phyloP scores from a whole-genome alignment of 768 basidiomycete genomes.

The Kwoniella shandongensis region DNA sequence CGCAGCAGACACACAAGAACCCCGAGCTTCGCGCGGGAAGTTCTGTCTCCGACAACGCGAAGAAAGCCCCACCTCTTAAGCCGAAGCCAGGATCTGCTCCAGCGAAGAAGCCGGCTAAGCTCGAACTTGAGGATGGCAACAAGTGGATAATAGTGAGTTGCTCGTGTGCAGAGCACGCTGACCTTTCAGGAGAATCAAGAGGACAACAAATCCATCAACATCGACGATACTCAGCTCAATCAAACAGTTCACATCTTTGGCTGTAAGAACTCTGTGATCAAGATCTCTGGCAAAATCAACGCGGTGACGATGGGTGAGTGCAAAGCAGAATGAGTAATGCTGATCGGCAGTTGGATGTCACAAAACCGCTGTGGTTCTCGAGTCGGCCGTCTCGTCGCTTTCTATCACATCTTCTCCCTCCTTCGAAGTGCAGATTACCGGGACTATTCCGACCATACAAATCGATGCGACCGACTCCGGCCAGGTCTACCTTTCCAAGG shows the following conservation, averaged over 20 bases:
- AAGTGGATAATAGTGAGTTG: conserved; percentile 84
- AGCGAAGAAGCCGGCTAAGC: conserved; percentile 84
- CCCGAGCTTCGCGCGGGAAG: conserved; percentile 69
- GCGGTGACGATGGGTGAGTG: conserved; percentile 80
- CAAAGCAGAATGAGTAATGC: neutral
- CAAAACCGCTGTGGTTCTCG: conserved; percentile 82
- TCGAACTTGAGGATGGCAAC: conserved; percentile 75
- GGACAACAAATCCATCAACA: conserved; percentile 64
- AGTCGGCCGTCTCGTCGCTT: conserved; percentile 88
- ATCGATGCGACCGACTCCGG: conserved; percentile 94
- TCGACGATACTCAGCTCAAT: conserved; percentile 73
- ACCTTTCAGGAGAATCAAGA: conserved; percentile 81
- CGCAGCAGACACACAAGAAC: conserved; percentile 99
- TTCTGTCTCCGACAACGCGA: conserved; percentile 56
- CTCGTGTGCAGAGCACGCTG: conserved; percentile 15
- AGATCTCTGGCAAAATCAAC: conserved; percentile 91
- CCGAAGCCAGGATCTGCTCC: conserved; percentile 70
- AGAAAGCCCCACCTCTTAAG: conserved; percentile 56
- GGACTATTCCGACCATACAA: conserved; percentile 84
- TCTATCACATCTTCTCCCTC: conserved; percentile 88
- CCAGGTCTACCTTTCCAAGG: conserved; percentile 86
- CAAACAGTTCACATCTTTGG: conserved; percentile 86
- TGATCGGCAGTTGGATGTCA: conserved; percentile 70
- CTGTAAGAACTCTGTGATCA: conserved; percentile 79
- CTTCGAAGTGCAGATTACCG: conserved; percentile 88